Conservation (phyloP, 2,329 filamentous ascomycete species). For the Phoma sp. region DNA sequence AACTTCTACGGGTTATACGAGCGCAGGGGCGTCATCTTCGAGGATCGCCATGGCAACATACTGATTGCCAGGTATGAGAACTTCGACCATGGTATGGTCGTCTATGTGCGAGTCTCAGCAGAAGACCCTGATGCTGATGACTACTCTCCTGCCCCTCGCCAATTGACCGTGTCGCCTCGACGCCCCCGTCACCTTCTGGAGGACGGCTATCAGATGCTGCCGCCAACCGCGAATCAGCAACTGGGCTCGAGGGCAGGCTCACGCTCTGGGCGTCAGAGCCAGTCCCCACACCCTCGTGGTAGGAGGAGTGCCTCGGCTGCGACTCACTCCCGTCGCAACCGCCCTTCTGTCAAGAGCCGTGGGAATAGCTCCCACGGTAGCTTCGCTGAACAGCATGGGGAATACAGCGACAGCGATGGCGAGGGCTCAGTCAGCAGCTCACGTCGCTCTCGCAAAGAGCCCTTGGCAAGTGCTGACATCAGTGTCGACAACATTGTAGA, state of each 20-base stretch:
- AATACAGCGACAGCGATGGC: constrained; percentile 89
- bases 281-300: constrained; percentile 73
- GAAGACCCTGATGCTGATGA: constrained; percentile 59
- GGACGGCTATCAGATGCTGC: constrained; percentile 69
- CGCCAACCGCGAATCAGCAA: constrained; percentile 65
- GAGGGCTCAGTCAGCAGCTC: constrained; percentile 73
- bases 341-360: constrained; percentile 70
- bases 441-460: constrained; percentile 78
- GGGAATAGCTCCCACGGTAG: constrained; percentile 64
- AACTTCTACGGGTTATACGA: constrained; percentile 98
- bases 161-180: constrained; percentile 54
- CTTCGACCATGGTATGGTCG: constrained; percentile 87
- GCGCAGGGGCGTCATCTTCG: constrained; percentile 85
- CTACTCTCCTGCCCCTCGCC: constrained; percentile 56
- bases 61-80: constrained; percentile 97
- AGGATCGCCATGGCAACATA: constrained; percentile 85
- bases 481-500: constrained; percentile 98
- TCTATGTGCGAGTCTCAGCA: constrained; percentile 84
- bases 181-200: constrained; percentile 65
- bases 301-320: constrained; percentile 80
- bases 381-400: constrained; percentile 63
- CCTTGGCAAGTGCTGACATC: constrained; percentile 93
- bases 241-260: constrained; percentile 72
- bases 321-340: constrained; percentile 64
- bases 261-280: constrained; percentile 73